These are phyloP conservation scores for Nitzschia inconspicua DNA, from an alignment of 108 stramenopile genomes.

Conservation along the genomic window DNA sequence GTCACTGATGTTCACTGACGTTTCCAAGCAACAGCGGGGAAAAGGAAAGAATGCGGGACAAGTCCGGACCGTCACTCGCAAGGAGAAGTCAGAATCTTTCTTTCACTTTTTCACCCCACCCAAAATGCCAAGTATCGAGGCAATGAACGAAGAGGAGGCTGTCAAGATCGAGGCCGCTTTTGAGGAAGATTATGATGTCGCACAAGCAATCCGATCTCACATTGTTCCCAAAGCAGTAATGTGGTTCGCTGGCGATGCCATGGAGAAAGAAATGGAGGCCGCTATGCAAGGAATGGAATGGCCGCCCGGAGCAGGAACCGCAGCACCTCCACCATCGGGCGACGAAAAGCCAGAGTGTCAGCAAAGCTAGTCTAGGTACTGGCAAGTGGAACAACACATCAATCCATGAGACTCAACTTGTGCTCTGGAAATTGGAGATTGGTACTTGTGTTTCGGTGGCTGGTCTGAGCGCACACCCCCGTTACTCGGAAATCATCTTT, in stretches of 20 bases:
- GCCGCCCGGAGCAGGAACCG: background rate
- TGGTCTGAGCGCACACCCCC: too few relatives aligned
- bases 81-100: slow-evolving; percentile 82
- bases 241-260: slow-evolving; percentile 89
- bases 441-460: too few relatives aligned
- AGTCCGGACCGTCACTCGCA: slow-evolving; percentile 67
- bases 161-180: slow-evolving; percentile 78
- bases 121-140: slow-evolving; percentile 55
- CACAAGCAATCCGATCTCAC: slow-evolving; percentile 82
- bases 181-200: slow-evolving; percentile 90
- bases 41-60: slow-evolving; percentile 84
- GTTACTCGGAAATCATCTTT: too few relatives aligned
- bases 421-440: too few relatives aligned
- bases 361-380: slow-evolving; percentile 28
- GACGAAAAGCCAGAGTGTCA: slow-evolving; percentile 30
- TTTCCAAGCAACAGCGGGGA: slow-evolving; percentile 84
- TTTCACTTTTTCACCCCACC: slow-evolving; percentile 88
- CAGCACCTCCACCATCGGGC: background rate
- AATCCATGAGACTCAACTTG: too few relatives aligned
- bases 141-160: slow-evolving; percentile 81
- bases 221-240: slow-evolving; percentile 87
- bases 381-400: too few relatives aligned
- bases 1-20: slow-evolving; percentile 51
- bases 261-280: slow-evolving; percentile 42
- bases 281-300: slow-evolving; percentile 25